phyloP scores from a whole-genome alignment of 108 stramenopile genomes.

The Schizochytrium sp. region DNA sequence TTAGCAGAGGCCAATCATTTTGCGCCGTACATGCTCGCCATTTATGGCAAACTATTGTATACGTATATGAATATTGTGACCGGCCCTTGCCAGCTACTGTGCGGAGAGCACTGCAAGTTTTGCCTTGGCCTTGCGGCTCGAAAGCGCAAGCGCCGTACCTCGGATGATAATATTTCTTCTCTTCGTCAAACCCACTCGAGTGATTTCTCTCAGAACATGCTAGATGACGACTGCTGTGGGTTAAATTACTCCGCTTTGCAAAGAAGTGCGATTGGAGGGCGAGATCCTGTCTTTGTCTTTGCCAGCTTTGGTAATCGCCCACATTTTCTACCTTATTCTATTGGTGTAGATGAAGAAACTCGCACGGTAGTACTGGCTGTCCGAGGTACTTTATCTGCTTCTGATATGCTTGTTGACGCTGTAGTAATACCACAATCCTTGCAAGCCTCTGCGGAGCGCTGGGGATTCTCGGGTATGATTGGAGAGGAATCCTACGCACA shows the following conservation, averaged over 20 bases:
- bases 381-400: constrained; percentile 74
- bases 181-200: background rate
- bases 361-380: constrained; percentile 71
- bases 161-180: background rate
- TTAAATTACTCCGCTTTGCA: constrained; percentile 21
- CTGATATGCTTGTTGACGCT: constrained; percentile 74
- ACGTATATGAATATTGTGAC: constrained; percentile 84
- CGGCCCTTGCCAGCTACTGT: constrained; percentile 78
- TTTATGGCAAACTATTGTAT: constrained; percentile 90
- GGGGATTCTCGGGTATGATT: constrained; percentile 63
- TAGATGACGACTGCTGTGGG: constrained; percentile 46
- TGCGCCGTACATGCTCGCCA: constrained; percentile 83
- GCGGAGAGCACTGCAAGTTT: constrained; percentile 58
- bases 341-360: constrained; percentile 71
- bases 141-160: background rate
- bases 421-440: constrained; percentile 68
- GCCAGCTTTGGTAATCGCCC: constrained; percentile 68
- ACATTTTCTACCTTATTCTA: constrained; percentile 67
- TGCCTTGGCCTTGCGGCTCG: background rate
- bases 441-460: constrained; percentile 59
- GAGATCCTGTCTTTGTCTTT: constrained; percentile 35
- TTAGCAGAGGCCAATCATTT: constrained; percentile 88
- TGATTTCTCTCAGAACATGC: constrained; percentile 2
- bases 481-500: constrained; percentile 66
- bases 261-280: background rate